Conservation (phyloP, 495 filamentous ascomycete genomes). For the Xylaria sp. region DNA sequence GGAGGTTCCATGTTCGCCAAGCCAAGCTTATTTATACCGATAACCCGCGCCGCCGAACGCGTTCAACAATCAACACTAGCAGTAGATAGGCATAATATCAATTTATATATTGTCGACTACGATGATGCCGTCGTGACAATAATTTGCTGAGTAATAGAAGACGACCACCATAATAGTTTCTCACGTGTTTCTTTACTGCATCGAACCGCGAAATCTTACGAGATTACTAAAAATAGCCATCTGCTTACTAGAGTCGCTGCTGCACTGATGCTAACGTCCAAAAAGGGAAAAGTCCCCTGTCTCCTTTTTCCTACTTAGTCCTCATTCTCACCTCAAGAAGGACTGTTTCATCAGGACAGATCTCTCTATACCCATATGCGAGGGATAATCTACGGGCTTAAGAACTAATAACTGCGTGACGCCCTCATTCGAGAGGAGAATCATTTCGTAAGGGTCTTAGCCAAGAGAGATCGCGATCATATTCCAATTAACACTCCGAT, state of each 20-base stretch:
- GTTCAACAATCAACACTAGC: background rate
- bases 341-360: slow-evolving; percentile 27
- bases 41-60: background rate
- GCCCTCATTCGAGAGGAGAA: background rate
- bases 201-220: slow-evolving; percentile 20
- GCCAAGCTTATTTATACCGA: background rate
- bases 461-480: slow-evolving; percentile 2
- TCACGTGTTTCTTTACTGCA: slow-evolving; percentile 24
- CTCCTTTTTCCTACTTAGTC: slow-evolving; percentile 23
- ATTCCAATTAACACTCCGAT: background rate
- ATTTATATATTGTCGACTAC: slow-evolving; percentile 4
- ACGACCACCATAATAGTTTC: background rate
- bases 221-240: slow-evolving; percentile 25
- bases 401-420: background rate
- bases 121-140: slow-evolving; percentile 6
- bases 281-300: slow-evolving; percentile 9
- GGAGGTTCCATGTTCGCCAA: background rate
- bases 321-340: slow-evolving; percentile 7
- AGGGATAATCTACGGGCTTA: background rate
- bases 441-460: background rate
- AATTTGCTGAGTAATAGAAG: slow-evolving; percentile 21
- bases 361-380: slow-evolving; percentile 10
- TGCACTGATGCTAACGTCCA: slow-evolving; percentile 17
- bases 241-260: slow-evolving; percentile 20
- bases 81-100: background rate